These are phyloP conservation scores for Trichoderma erinaceum DNA, from an alignment of 495 filamentous ascomycete genomes.

Conservation along the genomic window DNA sequence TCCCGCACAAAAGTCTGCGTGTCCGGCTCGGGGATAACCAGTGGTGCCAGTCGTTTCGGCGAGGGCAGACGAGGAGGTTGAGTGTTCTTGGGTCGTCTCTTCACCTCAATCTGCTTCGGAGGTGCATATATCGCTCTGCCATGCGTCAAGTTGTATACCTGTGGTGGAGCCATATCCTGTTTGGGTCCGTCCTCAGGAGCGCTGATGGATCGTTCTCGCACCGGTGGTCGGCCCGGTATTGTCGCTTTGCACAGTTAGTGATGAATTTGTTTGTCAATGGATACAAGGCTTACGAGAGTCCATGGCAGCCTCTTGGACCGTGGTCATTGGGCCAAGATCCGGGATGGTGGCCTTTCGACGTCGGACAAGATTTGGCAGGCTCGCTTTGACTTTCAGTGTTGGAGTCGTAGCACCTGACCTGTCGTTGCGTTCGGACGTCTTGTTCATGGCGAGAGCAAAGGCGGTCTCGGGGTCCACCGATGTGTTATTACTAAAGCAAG, in stretches of 20 bases:
- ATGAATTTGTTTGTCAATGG: neutral
- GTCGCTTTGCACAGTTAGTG: conserved; percentile 50
- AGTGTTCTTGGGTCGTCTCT: neutral
- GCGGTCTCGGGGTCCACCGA: conserved; percentile 47
- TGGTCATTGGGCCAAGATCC: conserved; percentile 61
- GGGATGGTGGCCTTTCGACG: conserved; percentile 58
- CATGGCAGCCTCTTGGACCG: conserved; percentile 59
- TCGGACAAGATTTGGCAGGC: conserved; percentile 46
- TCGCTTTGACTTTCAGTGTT: conserved; percentile 43
- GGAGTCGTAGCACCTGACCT: conserved; percentile 31
- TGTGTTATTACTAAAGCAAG: conserved; percentile 31
- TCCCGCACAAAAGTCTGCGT: conserved; percentile 26
- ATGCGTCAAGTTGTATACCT: neutral
- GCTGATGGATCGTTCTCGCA: conserved; percentile 63
- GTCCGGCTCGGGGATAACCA: conserved; percentile 43
- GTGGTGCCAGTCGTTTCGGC: conserved; percentile 44
- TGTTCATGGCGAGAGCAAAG: conserved; percentile 40
- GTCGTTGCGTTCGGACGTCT: conserved; percentile 37
- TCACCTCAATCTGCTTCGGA: conserved; percentile 1
- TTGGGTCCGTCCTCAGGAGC: conserved; percentile 41
- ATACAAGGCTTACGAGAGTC: conserved; percentile 61
- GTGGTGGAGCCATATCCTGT: neutral
- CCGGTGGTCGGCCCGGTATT: conserved; percentile 60
- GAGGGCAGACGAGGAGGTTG: conserved; percentile 24
- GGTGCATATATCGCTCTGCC: neutral